Conservation (phyloP, 495 filamentous ascomycete genomes). For the Hyaloscypha bicolor region DNA sequence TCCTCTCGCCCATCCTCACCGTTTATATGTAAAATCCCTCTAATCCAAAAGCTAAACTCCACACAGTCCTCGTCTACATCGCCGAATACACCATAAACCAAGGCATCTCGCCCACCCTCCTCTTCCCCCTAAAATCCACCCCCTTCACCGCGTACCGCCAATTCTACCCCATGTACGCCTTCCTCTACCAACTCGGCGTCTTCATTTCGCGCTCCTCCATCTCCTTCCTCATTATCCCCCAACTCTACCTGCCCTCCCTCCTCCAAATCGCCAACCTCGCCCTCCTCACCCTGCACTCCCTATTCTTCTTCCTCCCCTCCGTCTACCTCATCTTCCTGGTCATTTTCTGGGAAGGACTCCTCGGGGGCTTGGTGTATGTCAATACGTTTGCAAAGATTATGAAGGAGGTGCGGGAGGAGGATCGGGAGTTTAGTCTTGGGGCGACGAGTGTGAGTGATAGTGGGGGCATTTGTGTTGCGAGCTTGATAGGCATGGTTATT, state of each 20-base stretch:
- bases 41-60: not conserved
- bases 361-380: constrained; percentile 91
- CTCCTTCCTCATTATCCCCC: constrained; percentile 79
- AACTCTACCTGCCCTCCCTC: constrained; percentile 80
- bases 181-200: constrained; percentile 91
- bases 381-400: constrained; percentile 94
- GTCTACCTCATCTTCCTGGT: constrained; percentile 81
- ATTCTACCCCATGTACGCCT: constrained; percentile 89
- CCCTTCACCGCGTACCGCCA: constrained; percentile 81
- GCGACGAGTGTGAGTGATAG: constrained; percentile 93
- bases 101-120: constrained; percentile 83
- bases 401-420: constrained; percentile 70
- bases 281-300: constrained; percentile 71
- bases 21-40: too few species aligned
- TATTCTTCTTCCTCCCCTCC: constrained; percentile 63
- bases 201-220: constrained; percentile 91
- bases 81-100: constrained; percentile 98
- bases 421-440: constrained; percentile 87
- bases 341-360: constrained; percentile 93
- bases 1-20: too few species aligned
- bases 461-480: constrained; percentile 86
- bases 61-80: constrained; percentile 76
- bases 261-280: constrained; percentile 80
- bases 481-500: constrained; percentile 81
- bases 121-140: constrained; percentile 75